A percentile compares a stretch with the other conserved stretches of the same genome.
These are phyloP conservation scores for Gomphus bonarii DNA, from an alignment of 1,284 basidiomycete species.

Conservation along the genomic window DNA sequence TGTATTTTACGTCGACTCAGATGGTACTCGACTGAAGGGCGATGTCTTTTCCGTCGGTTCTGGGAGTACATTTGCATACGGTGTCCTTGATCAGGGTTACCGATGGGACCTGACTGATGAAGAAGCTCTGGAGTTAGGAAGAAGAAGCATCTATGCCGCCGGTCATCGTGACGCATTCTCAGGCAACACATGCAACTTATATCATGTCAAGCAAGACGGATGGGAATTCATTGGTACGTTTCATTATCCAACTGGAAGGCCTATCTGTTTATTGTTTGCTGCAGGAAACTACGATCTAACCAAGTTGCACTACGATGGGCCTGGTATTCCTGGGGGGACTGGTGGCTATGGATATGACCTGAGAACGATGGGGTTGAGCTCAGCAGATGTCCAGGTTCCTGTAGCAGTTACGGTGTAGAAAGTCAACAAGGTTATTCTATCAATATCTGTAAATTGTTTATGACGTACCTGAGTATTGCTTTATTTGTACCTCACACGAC, in stretches of 20 bases:
- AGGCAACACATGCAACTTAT: conserved; percentile 93
- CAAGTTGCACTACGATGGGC: conserved; percentile 77
- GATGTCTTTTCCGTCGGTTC: conserved; percentile 98
- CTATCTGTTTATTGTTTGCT: conserved; percentile 14
- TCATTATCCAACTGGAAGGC: neutral
- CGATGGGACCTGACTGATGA: conserved; percentile 89
- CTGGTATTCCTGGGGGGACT: conserved; percentile 49
- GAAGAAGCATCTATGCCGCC: conserved; percentile 94
- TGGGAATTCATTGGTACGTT: conserved; percentile 84
- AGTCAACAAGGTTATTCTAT: neutral
- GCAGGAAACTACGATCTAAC: conserved; percentile 75
- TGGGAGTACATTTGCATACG: conserved; percentile 96
- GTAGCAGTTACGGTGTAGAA: neutral
- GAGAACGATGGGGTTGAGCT: conserved; percentile 26
- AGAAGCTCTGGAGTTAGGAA: conserved; percentile 91
- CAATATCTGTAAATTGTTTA: neutral
- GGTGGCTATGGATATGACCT: conserved; percentile 69
- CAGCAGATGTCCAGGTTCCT: conserved; percentile 5
- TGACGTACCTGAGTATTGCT: neutral
- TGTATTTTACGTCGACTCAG: conserved; percentile 97
- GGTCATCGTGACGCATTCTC: conserved; percentile 98
- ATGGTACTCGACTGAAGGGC: conserved; percentile 91
- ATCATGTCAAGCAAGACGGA: conserved; percentile 89
- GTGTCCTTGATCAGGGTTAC: conserved; percentile 96
- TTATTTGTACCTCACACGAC: neutral